Evolutionary conservation across 2,329 filamentous ascomycete genomes (phyloP).

Genomic region (Fusarium hostae): DNA sequence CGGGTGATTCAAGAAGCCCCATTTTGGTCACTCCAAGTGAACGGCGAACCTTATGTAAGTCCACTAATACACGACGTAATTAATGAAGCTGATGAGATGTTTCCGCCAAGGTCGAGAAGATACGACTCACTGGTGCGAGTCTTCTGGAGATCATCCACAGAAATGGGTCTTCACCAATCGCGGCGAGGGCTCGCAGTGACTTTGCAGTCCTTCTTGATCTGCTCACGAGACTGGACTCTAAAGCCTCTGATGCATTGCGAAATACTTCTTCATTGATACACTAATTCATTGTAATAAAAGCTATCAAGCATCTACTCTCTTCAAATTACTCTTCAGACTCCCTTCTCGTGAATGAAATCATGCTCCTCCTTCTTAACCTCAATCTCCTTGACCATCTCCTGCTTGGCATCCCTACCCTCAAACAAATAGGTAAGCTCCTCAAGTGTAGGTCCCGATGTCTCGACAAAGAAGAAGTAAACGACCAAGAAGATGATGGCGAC

Average conservation of each 20-base stretch:
- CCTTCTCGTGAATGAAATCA: constrained; percentile 29
- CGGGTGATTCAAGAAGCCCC: constrained; percentile 54
- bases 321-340: not conserved
- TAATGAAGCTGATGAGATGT: not conserved
- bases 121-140: constrained; percentile 53
- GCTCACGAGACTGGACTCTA: constrained; percentile 55
- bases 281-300: not conserved
- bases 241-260: constrained; percentile 55
- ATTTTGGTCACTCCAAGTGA: constrained; percentile 55
- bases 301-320: fast-evolving
- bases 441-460: constrained; percentile 52
- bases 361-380: constrained; percentile 33
- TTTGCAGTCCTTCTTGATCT: constrained; percentile 55
- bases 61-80: fast-evolving
- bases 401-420: constrained; percentile 29
- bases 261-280: constrained; percentile 41
- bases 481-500: constrained; percentile 51
- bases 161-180: constrained; percentile 51
- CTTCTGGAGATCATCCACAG: constrained; percentile 54
- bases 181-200: constrained; percentile 52
- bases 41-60: constrained; percentile 54
- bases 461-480: constrained; percentile 55
- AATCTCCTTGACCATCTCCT: constrained; percentile 33
- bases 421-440: constrained; percentile 49
- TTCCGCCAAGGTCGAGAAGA: constrained; percentile 51